A percentile compares a stretch with the other conserved stretches of the same genome.
phyloP scores from a whole-genome alignment of 306 rosid species.

The Arachis stenosperma region DNA sequence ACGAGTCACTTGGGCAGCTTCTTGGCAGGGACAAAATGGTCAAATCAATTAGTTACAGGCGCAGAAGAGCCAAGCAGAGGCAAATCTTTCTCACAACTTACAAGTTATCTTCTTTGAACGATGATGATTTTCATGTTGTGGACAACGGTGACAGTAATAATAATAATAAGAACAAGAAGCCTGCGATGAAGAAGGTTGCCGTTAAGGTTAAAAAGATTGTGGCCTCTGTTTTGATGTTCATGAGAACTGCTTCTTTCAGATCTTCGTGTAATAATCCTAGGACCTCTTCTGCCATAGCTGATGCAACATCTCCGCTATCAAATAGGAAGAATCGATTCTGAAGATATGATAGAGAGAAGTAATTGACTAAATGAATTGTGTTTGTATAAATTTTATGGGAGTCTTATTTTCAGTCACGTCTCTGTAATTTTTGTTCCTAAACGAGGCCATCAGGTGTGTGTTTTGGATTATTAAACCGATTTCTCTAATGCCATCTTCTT shows the following conservation, averaged over 20 bases:
- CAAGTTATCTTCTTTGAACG: conserved; percentile 48
- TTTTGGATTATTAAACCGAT: neutral
- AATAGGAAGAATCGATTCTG: conserved; percentile 11
- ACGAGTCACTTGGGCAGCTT: conserved; percentile 45
- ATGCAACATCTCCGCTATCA: conserved; percentile 39
- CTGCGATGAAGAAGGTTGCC: conserved; percentile 49
- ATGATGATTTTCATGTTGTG: neutral
- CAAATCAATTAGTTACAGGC: conserved; percentile 53
- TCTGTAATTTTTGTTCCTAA: too few relatives aligned
- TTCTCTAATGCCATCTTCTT: conserved; percentile 4
- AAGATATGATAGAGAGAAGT: too few relatives aligned
- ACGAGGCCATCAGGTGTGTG: too few relatives aligned
- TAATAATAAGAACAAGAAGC: conserved; percentile 16
- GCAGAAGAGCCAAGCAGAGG: conserved; percentile 61
- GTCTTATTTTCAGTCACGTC: too few relatives aligned
- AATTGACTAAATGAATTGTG: too few relatives aligned
- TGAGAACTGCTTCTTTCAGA: conserved; percentile 44
- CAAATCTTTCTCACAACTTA: conserved; percentile 62
- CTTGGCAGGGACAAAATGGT: conserved; percentile 30
- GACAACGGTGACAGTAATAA: too few relatives aligned
- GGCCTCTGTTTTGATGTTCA: conserved; percentile 43
- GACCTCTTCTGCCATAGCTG: conserved; percentile 36
- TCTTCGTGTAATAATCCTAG: conserved; percentile 45
- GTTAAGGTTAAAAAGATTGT: conserved; percentile 57
- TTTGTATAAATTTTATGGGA: too few relatives aligned